These are phyloP conservation scores for Trypanosoma grayi DNA, from an alignment of 208 protist species.

Conservation along the genomic window DNA sequence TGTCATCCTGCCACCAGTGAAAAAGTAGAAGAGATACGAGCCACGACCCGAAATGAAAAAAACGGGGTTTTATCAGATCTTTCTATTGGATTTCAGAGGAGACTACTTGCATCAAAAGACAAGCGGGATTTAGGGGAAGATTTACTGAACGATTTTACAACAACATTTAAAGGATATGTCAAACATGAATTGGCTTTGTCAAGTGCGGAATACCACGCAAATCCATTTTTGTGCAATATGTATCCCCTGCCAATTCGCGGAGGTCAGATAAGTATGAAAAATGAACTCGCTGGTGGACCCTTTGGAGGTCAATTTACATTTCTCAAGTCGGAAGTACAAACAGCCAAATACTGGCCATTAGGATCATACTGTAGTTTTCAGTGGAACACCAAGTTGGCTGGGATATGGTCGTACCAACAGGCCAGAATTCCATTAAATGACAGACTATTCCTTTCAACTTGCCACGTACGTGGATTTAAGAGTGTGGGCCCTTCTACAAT, in stretches of 20 bases:
- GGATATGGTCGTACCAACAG: constrained; percentile 60
- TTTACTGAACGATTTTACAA: constrained; percentile 45
- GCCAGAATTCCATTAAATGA: constrained; percentile 76
- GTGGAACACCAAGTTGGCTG: constrained; percentile 59
- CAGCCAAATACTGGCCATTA: constrained; percentile 62
- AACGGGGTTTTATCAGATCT: constrained; percentile 48
- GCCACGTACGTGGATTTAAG: constrained; percentile 78
- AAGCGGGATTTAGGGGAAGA: constrained; percentile 29
- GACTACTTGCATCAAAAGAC: constrained; percentile 53
- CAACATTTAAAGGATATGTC: constrained; percentile 70
- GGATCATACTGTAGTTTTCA: constrained; percentile 75
- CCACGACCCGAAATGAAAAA: constrained; percentile 53
- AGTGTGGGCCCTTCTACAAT: constrained; percentile 77
- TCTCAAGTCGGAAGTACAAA: constrained; percentile 71
- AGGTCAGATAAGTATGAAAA: constrained; percentile 36
- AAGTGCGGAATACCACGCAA: constrained; percentile 59
- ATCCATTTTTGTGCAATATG: constrained; percentile 77
- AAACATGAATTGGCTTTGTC: constrained; percentile 51
- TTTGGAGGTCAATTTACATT: constrained; percentile 61
- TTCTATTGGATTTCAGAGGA: constrained; percentile 68
- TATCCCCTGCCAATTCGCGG: constrained; percentile 83
- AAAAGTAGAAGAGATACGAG: constrained; percentile 71
- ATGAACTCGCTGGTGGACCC: constrained; percentile 65
- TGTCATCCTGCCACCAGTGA: constrained; percentile 65
- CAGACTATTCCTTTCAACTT: constrained; percentile 76